Conservation (phyloP, 257 asterid genomes). For the Capsicum rhomboideum region DNA sequence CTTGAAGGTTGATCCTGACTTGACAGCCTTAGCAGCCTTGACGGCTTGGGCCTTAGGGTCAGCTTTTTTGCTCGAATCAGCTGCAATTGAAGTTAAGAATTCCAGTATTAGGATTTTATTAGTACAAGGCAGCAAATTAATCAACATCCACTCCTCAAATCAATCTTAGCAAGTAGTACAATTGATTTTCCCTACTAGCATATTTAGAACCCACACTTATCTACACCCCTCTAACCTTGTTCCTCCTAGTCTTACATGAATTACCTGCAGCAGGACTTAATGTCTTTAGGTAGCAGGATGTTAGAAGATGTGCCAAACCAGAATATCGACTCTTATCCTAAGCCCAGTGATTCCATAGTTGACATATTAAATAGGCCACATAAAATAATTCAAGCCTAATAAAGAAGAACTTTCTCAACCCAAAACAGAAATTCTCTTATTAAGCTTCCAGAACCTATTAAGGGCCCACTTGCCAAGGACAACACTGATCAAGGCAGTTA, state of each 20-base stretch:
- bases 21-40: conserved; percentile 50
- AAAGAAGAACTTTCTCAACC: too few species aligned
- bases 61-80: not conserved
- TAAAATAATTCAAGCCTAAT: not conserved
- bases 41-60: conserved; percentile 41
- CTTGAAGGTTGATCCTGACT: conserved; percentile 33
- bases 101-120: not conserved
- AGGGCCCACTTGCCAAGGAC: too few species aligned
- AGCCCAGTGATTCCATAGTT: not conserved
- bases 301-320: not conserved
- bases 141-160: not conserved
- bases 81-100: not conserved
- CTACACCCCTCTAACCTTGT: not conserved
- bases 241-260: not conserved
- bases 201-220: not conserved
- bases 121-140: not conserved
- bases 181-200: not conserved
- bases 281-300: not conserved
- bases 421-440: too few species aligned
- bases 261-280: not conserved
- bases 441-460: not conserved
- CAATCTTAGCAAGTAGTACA: not conserved
- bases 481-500: not conserved
- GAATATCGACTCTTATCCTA: not conserved
- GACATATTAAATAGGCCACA: not conserved